These are phyloP conservation scores for Asterella californica DNA, from an alignment of 225 moss, liverwort and hornwort species.

Conservation along the genomic window DNA sequence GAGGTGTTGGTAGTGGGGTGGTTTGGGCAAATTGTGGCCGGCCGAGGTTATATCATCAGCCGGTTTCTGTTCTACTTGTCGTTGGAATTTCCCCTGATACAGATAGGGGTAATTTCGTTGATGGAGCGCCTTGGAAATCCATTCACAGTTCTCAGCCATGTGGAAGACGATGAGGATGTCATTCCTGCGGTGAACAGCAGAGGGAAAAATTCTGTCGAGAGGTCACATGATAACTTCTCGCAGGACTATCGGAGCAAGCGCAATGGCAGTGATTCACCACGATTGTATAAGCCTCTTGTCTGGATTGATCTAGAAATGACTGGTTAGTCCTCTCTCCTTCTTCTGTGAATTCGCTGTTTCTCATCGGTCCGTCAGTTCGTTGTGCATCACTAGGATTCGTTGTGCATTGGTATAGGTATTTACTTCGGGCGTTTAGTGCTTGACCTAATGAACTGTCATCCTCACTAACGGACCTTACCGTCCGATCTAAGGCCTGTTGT, in stretches of 20 bases:
- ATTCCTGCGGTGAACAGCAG: not conserved
- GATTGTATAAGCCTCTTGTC: conserved; percentile 39
- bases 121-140: conserved; percentile 35
- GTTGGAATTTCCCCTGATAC: not conserved
- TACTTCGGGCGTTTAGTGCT: not conserved
- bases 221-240: not conserved
- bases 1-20: not conserved
- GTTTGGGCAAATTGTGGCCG: not conserved
- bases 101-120: not conserved
- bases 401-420: not conserved
- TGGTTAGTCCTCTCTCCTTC: conserved; percentile 20
- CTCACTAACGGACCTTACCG: not conserved
- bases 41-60: conserved; percentile 2
- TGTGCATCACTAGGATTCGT: not conserved
- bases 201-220: not conserved
- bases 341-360: not conserved
- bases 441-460: not conserved
- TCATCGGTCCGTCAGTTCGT: no score
- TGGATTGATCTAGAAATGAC: conserved; percentile 57
- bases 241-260: not conserved
- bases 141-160: conserved; percentile 29
- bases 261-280: not conserved
- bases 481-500: not conserved
- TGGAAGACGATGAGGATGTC: conserved; percentile 34
- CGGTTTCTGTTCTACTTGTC: not conserved